Base-by-base conservation (phyloP, 345 rosid genomes). In the Noccaea bulbosa region DNA sequence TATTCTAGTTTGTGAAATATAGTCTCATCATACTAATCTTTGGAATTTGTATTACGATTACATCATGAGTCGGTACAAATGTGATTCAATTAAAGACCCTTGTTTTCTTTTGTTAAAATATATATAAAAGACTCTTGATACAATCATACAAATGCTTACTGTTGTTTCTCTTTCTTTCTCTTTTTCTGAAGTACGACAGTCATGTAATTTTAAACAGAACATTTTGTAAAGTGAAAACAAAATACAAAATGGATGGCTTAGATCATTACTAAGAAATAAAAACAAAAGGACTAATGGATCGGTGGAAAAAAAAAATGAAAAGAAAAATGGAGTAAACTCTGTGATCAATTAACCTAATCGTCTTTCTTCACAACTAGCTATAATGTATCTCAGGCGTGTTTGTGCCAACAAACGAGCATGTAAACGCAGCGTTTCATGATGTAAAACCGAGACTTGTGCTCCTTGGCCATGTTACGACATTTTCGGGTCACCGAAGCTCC, bases 341-440 rank as follows among this genome's bases (percentile, higher is more conserved):
- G 57, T 50, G n/a, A 59, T 2, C 39, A 68, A 37, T 30, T 35
- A 69, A 62, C 58, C 33, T 53, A 45, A 35, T 33, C 33, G 7
- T 64, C 7, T 65, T 56, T 55, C 53, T 73, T 49, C 49, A 66
- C 24, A 62, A 11, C 48, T n/a, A n/a, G n/a, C n/a, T 37, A 44
- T 5, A 60, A 7, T 2, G 45, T 27, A 50, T 15, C 56, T 45
- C 57, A 75, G 20, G 79, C 88, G 66, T 93, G 97, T 62, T 90
- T 93, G 76, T 88, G 93, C 98, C 98, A 90, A 45, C 97, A 90
- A 78, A 88, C 84, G 54, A 93, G 98, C 98, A 93, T 93, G n/a
- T 85, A 85, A 69, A 93, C 90, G 76, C 98, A 93, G 48, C 97
- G 84, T 65, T 93, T 87, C 83, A 93, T 82, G 80, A 93, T 90